A percentile compares a stretch with the other conserved stretches of the same genome.
Conservation (phyloP, 345 rosid genomes). For the Corymbia maculata region DNA sequence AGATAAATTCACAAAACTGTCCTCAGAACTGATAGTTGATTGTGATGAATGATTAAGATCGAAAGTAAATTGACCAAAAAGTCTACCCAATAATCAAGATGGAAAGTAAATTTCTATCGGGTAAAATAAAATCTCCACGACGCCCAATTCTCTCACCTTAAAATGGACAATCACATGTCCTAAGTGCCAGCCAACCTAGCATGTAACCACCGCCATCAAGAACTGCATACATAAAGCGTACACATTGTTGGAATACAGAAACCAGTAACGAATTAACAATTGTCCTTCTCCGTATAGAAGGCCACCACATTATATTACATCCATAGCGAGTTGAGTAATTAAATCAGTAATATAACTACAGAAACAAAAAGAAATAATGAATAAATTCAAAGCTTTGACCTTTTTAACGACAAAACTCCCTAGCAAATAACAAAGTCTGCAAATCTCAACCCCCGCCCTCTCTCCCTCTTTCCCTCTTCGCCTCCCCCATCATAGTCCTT, state of each 20-base stretch:
- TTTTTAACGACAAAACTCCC: not conserved
- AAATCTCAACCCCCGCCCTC: fast-evolving
- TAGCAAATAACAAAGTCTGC: not conserved
- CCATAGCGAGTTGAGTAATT: fast-evolving
- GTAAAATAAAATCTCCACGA: not conserved
- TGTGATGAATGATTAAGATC: not conserved
- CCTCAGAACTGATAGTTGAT: not conserved
- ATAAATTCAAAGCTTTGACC: too few relatives aligned
- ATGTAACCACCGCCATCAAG: constrained; percentile 66
- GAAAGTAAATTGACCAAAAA: constrained; percentile 28
- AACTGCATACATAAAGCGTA: constrained; percentile 23
- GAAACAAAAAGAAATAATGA: too few relatives aligned
- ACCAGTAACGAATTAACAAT: too few relatives aligned
- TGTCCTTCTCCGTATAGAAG: not conserved
- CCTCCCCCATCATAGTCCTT: not conserved
- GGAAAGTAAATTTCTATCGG: constrained; percentile 1
- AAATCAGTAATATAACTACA: not conserved
- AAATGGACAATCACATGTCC: constrained; percentile 72
- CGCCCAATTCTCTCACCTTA: constrained; percentile 34
- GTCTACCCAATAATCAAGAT: constrained; percentile 41
- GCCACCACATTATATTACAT: not conserved
- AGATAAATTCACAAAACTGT: not conserved
- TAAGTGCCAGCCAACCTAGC: constrained; percentile 65
- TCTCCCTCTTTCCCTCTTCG: not conserved
- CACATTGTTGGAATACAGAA: not conserved